These are phyloP conservation scores for Amanita phalloides DNA, from an alignment of 768 basidiomycete species.

Conservation along the genomic window DNA sequence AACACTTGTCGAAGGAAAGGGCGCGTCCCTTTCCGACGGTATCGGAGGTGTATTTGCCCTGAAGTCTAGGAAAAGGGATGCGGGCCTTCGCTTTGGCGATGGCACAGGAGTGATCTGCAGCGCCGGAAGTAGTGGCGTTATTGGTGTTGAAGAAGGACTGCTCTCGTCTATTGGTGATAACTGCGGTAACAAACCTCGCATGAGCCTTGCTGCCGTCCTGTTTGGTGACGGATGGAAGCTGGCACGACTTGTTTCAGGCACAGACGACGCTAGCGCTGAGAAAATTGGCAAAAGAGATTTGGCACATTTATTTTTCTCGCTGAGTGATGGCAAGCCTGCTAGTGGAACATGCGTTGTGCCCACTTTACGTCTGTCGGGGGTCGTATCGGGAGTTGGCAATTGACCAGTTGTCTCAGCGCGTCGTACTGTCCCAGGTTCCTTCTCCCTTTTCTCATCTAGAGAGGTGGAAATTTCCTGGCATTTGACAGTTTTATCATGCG, in stretches of 20 bases:
- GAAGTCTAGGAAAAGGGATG: not conserved
- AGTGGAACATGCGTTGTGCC: not conserved
- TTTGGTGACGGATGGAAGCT: not conserved
- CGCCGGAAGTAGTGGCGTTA: not conserved
- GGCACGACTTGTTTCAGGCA: not conserved
- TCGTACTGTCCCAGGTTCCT: not conserved
- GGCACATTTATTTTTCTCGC: not conserved
- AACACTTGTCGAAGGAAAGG: not conserved
- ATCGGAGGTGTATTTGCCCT: not conserved
- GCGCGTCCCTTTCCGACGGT: not conserved
- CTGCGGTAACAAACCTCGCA: not conserved
- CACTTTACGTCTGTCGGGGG: not conserved
- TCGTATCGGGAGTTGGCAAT: conserved; percentile 1
- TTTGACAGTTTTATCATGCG: not conserved
- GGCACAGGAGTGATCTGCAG: not conserved
- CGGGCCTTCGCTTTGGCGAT: no score
- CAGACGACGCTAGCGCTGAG: not conserved
- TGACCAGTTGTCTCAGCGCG: not conserved
- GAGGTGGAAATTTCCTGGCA: not conserved
- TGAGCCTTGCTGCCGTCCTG: not conserved
- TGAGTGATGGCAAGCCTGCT: not conserved
- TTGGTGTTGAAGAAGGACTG: not conserved
- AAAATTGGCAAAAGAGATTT: not conserved
- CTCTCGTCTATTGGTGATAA: not conserved
- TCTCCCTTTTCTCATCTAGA: not conserved